Conservation (phyloP, 192 early-diverging fungal genomes). For the Coemansia sp. region DNA sequence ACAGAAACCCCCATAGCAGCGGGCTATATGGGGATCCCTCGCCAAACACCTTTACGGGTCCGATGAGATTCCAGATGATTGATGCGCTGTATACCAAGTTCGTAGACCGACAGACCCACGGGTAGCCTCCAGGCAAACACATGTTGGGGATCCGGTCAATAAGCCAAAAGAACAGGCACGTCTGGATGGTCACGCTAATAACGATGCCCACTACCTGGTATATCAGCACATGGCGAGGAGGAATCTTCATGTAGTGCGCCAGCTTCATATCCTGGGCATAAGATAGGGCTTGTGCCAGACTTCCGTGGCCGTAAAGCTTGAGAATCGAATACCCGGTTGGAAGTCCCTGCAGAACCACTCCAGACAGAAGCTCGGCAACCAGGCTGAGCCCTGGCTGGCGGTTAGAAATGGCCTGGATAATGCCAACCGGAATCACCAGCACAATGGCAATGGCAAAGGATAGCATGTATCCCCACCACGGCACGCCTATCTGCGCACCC, state of each 20-base stretch:
- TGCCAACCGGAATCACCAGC: constrained; percentile 76
- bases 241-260: constrained; percentile 80
- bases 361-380: constrained; percentile 79
- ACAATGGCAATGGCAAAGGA: constrained; percentile 63
- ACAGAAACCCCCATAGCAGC: constrained; percentile 57
- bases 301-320: constrained; percentile 80
- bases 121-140: constrained; percentile 58
- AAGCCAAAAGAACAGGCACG: constrained; percentile 63
- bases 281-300: constrained; percentile 69
- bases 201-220: constrained; percentile 73
- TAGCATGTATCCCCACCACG: constrained; percentile 77
- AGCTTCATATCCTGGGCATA: constrained; percentile 73
- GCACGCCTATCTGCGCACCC: constrained; percentile 69
- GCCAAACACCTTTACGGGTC: constrained; percentile 67
- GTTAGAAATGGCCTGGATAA: constrained; percentile 80
- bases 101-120: constrained; percentile 64
- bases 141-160: constrained; percentile 60
- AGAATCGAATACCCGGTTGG: constrained; percentile 78
- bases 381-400: constrained; percentile 73
- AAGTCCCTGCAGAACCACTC: constrained; percentile 73
- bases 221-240: constrained; percentile 75
- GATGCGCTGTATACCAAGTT: constrained; percentile 67
- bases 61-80: constrained; percentile 78
- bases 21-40: constrained; percentile 60
- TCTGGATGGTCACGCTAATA: constrained; percentile 64